Conservation (phyloP, 75 land plant genomes). For the Picea glauca region DNA sequence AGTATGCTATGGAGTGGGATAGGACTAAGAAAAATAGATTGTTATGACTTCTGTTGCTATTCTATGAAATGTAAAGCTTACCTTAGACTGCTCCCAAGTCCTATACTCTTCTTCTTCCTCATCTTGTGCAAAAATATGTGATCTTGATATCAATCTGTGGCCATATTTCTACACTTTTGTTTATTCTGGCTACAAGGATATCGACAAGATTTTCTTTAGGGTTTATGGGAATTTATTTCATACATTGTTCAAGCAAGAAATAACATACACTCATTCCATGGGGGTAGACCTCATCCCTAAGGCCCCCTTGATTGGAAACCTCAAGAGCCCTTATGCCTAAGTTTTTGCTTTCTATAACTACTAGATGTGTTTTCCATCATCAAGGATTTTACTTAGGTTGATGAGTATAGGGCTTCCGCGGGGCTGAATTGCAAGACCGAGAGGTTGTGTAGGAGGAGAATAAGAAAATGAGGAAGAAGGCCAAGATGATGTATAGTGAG, state of each 20-base stretch:
- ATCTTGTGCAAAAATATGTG: not conserved
- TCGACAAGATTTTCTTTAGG: slow-evolving; percentile 70
- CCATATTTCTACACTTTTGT: slow-evolving; percentile 68
- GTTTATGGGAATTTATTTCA: slow-evolving; percentile 74
- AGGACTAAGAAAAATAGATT: too few relatives aligned
- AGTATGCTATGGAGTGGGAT: too few relatives aligned
- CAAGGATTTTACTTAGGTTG: slow-evolving; percentile 89
- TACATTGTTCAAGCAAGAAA: slow-evolving; percentile 60
- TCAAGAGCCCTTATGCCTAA: slow-evolving; percentile 51
- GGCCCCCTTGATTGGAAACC: slow-evolving; percentile 70
- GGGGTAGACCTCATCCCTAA: slow-evolving; percentile 39
- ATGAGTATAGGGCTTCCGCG: slow-evolving; percentile 57
- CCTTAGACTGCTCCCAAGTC: slow-evolving; percentile 60
- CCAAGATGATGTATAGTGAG: slow-evolving; percentile 78
- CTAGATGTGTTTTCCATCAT: slow-evolving; percentile 80
- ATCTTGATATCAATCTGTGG: slow-evolving; percentile 58
- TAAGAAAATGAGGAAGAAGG: slow-evolving; percentile 81
- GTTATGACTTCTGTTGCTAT: too few relatives aligned
- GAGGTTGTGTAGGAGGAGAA: slow-evolving; percentile 94
- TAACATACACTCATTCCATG: slow-evolving; percentile 38
- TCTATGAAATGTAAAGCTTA: too few relatives aligned
- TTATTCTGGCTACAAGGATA: slow-evolving; percentile 66
- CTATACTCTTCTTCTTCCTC: slow-evolving; percentile 40
- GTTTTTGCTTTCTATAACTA: slow-evolving; percentile 74
- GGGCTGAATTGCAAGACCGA: slow-evolving; percentile 52